Evolutionary conservation across 345 rosid species (phyloP).

Genomic region (Tarenaya hassleriana): DNA sequence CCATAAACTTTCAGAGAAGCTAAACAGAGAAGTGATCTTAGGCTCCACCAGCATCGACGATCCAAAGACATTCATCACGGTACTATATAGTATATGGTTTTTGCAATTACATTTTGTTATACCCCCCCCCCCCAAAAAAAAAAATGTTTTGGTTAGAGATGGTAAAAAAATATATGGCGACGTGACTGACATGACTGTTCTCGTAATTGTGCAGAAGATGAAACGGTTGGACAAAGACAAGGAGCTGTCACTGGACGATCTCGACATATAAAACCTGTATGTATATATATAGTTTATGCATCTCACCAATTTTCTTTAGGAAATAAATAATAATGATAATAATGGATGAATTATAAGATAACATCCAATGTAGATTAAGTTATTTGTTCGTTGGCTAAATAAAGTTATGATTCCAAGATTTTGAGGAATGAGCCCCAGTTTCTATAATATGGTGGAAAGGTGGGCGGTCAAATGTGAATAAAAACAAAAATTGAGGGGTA

Average conservation of each 20-base stretch:
- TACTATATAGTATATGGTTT: constrained; percentile 11
- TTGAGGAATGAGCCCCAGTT: too few species aligned
- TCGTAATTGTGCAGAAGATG: constrained; percentile 58
- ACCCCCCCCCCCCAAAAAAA: too few species aligned
- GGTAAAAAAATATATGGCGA: background rate
- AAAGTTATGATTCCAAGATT: too few species aligned
- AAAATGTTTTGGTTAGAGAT: too few species aligned
- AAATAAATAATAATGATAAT: constrained; percentile 21
- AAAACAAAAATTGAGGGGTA: too few species aligned
- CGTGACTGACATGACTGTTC: background rate
- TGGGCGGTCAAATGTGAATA: too few species aligned
- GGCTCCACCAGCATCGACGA: constrained; percentile 94
- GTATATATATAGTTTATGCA: constrained; percentile 1
- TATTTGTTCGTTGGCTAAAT: too few species aligned
- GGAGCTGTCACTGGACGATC: constrained; percentile 74
- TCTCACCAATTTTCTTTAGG: constrained; percentile 11
- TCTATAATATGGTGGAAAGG: too few species aligned
- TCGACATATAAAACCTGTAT: constrained; percentile 25
- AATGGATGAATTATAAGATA: too few species aligned
- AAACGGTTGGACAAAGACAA: constrained; percentile 57
- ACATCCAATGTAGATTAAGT: too few species aligned
- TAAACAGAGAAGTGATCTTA: constrained; percentile 77
- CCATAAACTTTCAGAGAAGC: constrained; percentile 84
- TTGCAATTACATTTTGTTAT: too few species aligned
- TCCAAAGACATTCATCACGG: constrained; percentile 84